Percentiles rank a stretch among this genome's conserved stretches.
Evolutionary conservation across 1,139 yeast genomes (phyloP).

Genomic region (Blastobotrys proliferans): DNA sequence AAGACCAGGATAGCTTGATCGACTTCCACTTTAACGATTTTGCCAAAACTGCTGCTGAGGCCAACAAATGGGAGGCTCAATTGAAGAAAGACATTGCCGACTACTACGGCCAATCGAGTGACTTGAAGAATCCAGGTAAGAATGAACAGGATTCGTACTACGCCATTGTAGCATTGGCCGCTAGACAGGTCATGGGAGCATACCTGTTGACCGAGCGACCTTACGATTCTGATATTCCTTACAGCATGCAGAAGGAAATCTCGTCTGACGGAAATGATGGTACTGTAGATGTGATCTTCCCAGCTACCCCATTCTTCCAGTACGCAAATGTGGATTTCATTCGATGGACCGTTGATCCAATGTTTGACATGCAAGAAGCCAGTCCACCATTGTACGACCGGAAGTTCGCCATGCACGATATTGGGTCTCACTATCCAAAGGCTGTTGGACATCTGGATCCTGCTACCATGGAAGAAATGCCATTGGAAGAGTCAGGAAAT

Average conservation of each 20-base stretch:
- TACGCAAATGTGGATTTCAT: constrained; percentile 8
- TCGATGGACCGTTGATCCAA: constrained; percentile 8
- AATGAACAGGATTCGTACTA: constrained; percentile 12
- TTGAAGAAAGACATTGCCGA: constrained; percentile 7
- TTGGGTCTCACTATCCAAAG: constrained; percentile 11
- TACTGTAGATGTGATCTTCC: constrained; percentile 14
- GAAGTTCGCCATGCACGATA: constrained; percentile 13
- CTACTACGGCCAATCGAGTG: constrained; percentile 4
- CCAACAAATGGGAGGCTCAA: constrained; percentile 1
- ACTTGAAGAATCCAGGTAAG: constrained; percentile 8
- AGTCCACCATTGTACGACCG: constrained; percentile 6
- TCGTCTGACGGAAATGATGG: constrained; percentile 8
- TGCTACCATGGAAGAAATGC: constrained; percentile 10
- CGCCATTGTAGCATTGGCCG: constrained; percentile 9
- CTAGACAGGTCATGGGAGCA: constrained; percentile 11
- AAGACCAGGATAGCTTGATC: constrained; percentile 1
- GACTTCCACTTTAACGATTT: constrained; percentile 8
- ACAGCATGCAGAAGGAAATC: constrained; percentile 10
- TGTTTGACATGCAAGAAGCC: constrained; percentile 7
- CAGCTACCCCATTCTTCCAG: constrained; percentile 9
- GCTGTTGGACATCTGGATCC: constrained; percentile 9
- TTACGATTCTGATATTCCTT: constrained; percentile 4
- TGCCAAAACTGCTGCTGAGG: background rate
- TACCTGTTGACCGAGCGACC: constrained; percentile 2
- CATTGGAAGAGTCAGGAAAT: constrained; percentile 11